Percentiles rank a stretch among this genome's conserved stretches.
Evolutionary conservation across 1,284 basidiomycete genomes (phyloP).

Genomic region (Irpex rosettiformis): DNA sequence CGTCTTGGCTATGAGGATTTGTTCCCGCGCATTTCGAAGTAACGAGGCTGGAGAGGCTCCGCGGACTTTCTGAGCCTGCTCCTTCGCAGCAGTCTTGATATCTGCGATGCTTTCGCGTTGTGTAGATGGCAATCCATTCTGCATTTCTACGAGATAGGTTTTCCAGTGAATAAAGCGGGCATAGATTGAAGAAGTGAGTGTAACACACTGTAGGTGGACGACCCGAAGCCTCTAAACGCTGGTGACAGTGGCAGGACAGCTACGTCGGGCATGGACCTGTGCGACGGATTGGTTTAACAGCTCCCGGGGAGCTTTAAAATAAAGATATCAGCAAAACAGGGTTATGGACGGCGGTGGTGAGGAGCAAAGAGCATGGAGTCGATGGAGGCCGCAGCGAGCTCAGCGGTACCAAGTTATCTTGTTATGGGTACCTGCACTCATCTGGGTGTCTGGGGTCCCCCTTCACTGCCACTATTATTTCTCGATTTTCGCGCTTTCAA

Average conservation of each 20-base stretch:
- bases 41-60: conserved; percentile 54
- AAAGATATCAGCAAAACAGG: not conserved
- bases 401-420: not conserved
- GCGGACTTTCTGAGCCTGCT: conserved; percentile 47
- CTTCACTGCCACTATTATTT: not conserved
- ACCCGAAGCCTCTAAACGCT: conserved; percentile 21
- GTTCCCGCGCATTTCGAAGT: conserved; percentile 56
- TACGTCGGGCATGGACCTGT: conserved; percentile 31
- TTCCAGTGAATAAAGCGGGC: conserved; percentile 6
- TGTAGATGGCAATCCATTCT: conserved; percentile 29
- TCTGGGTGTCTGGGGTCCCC: not conserved
- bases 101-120: conserved; percentile 45
- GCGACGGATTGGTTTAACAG: not conserved
- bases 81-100: conserved; percentile 62
- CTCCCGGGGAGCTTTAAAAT: not conserved
- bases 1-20: conserved; percentile 46
- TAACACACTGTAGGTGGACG: conserved; percentile 25
- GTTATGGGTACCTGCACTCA: not conserved
- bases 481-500: not conserved
- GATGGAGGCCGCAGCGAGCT: conserved; percentile 8
- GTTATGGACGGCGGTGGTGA: conserved; percentile 1
- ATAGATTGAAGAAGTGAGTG: conserved; percentile 3
- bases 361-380: conserved; percentile 5
- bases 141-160: conserved; percentile 25
- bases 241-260: conserved; percentile 32